These are phyloP conservation scores for Bimuria novae-zelandiae DNA, from an alignment of 2,329 filamentous ascomycete species.

Conservation along the genomic window DNA sequence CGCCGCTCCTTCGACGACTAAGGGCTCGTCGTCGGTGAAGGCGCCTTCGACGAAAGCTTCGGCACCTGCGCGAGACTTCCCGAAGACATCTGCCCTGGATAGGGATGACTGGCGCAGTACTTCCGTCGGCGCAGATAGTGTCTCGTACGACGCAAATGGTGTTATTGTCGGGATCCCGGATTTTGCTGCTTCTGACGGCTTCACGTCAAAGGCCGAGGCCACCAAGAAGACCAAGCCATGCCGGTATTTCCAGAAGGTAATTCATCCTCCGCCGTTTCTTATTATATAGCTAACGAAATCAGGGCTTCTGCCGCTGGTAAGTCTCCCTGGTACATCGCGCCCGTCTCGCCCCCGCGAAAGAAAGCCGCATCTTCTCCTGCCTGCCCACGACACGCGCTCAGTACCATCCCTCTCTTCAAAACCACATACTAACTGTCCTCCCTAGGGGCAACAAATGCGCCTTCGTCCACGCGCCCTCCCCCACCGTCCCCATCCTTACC, in stretches of 20 bases:
- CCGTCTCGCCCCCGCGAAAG: too few relatives aligned
- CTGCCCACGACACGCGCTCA: too few relatives aligned
- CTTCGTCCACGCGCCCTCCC: conserved; percentile 21
- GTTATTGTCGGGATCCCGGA: neutral
- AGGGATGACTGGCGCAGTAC: conserved; percentile 1
- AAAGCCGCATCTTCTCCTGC: too few relatives aligned
- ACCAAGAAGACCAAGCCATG: conserved; percentile 18
- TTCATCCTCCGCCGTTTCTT: neutral
- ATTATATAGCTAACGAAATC: conserved; percentile 6
- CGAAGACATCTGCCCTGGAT: neutral
- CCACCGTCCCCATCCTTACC: too few relatives aligned
- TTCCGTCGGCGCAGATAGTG: neutral
- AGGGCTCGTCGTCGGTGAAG: conserved; percentile 1
- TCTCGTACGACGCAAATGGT: conserved; percentile 6
- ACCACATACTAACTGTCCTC: too few relatives aligned
- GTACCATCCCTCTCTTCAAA: too few relatives aligned
- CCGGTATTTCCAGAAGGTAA: conserved; percentile 33
- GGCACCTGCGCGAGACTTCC: neutral
- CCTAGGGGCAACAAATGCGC: conserved; percentile 29
- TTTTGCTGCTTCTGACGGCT: neutral
- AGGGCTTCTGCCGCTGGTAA: conserved; percentile 32
- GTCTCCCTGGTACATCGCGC: too few relatives aligned
- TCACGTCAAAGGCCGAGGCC: neutral
- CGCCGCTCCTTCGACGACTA: conserved; percentile 5
- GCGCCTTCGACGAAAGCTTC: neutral